These are phyloP conservation scores for Candida frijolesensis DNA, from an alignment of 1,139 yeast species.

Conservation along the genomic window DNA sequence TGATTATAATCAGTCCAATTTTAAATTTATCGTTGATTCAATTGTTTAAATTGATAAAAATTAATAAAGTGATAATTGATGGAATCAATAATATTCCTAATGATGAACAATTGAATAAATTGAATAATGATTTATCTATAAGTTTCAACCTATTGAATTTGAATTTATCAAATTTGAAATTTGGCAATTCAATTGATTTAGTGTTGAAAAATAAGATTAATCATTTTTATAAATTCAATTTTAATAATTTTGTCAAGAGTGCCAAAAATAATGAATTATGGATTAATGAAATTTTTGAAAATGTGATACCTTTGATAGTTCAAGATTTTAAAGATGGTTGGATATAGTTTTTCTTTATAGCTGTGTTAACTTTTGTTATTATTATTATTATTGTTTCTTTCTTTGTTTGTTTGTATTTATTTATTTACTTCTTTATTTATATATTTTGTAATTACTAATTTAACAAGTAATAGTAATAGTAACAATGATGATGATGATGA, in stretches of 20 bases:
- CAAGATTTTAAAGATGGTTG: conserved; percentile 42
- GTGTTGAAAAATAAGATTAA: conserved; percentile 30
- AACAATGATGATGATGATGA: background rate
- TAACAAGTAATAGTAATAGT: background rate
- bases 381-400: background rate
- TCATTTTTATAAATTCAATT: conserved; percentile 28
- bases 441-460: background rate
- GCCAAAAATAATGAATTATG: conserved; percentile 21
- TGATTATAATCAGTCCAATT: conserved; percentile 31
- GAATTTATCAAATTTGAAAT: conserved; percentile 21
- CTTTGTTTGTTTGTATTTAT: background rate
- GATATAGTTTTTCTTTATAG: conserved; percentile 19
- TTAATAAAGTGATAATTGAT: conserved; percentile 39
- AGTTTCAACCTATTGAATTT: conserved; percentile 37
- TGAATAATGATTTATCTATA: conserved; percentile 41
- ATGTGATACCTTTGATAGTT: conserved; percentile 33
- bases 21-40: conserved; percentile 39
- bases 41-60: conserved; percentile 36
- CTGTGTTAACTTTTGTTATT: background rate
- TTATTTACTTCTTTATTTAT: background rate
- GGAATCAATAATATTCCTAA: conserved; percentile 20
- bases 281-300: conserved; percentile 28
- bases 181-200: conserved; percentile 27
- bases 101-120: conserved; percentile 30
- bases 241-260: conserved; percentile 16